These are phyloP conservation scores for Melampsora larici-populina DNA, from an alignment of 1,284 basidiomycete species.

Conservation along the genomic window DNA sequence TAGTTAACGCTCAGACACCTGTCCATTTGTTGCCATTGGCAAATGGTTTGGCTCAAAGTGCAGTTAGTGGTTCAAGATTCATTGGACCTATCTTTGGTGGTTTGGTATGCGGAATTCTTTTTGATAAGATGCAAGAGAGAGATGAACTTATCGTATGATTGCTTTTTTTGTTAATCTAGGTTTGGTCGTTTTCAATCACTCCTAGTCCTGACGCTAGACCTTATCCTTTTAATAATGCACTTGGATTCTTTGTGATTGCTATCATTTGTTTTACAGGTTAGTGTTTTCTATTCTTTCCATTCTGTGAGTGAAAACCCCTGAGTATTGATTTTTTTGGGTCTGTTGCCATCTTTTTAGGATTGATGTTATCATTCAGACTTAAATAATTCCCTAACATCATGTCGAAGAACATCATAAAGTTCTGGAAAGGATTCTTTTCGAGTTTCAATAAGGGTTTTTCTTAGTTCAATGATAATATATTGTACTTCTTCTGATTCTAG, in stretches of 20 bases:
- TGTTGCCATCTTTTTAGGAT: background rate
- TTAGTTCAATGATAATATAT: too few species aligned
- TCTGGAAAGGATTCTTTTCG: too few species aligned
- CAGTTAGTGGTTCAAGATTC: slow-evolving; percentile 54
- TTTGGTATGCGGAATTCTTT: slow-evolving; percentile 43
- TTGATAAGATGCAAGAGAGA: background rate
- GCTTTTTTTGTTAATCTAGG: slow-evolving; percentile 43
- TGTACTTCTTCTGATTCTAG: too few species aligned
- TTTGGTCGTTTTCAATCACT: slow-evolving; percentile 49
- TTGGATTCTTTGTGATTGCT: slow-evolving; percentile 46
- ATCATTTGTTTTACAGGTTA: slow-evolving; percentile 45
- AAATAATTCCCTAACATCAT: background rate
- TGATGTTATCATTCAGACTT: slow-evolving; percentile 12
- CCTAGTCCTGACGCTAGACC: slow-evolving; percentile 46
- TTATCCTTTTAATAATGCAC: slow-evolving; percentile 46
- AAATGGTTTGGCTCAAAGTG: slow-evolving; percentile 56
- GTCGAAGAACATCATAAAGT: too few species aligned
- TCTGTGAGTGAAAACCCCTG: background rate
- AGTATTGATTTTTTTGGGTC: background rate
- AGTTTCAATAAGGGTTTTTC: too few species aligned
- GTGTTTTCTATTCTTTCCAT: slow-evolving; percentile 41
- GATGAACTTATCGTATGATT: background rate
- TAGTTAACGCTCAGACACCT: slow-evolving; percentile 56
- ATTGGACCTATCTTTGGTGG: slow-evolving; percentile 51
- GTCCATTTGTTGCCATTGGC: slow-evolving; percentile 55